phyloP scores from a whole-genome alignment of 345 rosid species.

The Salix exigua region DNA sequence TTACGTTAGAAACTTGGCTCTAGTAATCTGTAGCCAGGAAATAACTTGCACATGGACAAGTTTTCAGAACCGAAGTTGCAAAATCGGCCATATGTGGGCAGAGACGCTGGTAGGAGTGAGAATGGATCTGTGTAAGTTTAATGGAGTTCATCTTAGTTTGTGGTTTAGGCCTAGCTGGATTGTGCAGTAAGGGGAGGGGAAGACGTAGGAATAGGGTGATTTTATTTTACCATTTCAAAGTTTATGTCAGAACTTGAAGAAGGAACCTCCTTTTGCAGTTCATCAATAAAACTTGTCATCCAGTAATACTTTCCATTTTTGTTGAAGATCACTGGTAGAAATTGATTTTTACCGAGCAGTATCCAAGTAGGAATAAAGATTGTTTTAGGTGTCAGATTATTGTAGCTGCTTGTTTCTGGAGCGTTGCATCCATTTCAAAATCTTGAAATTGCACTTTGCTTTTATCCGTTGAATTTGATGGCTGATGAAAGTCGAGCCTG shows the following conservation, averaged over 20 bases:
- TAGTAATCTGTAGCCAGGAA: not conserved
- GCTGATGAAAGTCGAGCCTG: too few relatives aligned
- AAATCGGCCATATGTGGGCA: not conserved
- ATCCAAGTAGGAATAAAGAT: not conserved
- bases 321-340: too few relatives aligned
- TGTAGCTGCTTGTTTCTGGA: not conserved
- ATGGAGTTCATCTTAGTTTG: not conserved
- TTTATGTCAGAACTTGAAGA: not conserved
- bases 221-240: not conserved
- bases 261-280: not conserved
- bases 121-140: too few relatives aligned
- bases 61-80: not conserved
- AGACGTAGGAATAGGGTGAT: not conserved
- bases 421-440: too few relatives aligned
- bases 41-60: not conserved
- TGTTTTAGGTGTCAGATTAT: not conserved
- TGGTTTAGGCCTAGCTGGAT: not conserved
- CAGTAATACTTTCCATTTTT: not conserved
- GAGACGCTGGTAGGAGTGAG: not conserved
- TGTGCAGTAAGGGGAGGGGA: not conserved
- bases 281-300: not conserved
- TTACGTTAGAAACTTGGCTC: not conserved
- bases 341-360: not conserved
- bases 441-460: too few relatives aligned
- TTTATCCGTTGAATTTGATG: not conserved